These are phyloP conservation scores for Cladosporium sp. DNA, from an alignment of 2,329 filamentous ascomycete species.

Conservation along the genomic window DNA sequence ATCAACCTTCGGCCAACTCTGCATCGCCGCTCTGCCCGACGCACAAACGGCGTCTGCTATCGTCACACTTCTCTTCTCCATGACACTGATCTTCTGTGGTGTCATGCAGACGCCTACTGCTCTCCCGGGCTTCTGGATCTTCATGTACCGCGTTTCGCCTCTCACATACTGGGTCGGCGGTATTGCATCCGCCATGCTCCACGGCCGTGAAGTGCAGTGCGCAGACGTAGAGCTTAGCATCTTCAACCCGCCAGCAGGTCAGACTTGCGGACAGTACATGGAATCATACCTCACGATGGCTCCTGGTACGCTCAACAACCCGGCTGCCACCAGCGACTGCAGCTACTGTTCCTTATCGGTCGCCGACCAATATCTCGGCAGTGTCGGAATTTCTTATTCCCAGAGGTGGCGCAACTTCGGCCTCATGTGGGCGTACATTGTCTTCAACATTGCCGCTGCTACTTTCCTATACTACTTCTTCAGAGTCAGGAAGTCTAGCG, in stretches of 20 bases:
- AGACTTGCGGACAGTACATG: constrained; percentile 50
- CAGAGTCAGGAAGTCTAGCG: constrained; percentile 47
- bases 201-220: constrained; percentile 51
- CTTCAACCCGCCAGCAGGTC: constrained; percentile 43
- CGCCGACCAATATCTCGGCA: constrained; percentile 51
- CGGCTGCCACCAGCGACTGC: constrained; percentile 47
- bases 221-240: constrained; percentile 42
- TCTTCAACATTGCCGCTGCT: constrained; percentile 62
- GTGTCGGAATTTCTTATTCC: constrained; percentile 44
- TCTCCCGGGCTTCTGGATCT: constrained; percentile 73
- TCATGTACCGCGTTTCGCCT: constrained; percentile 70
- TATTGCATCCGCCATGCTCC: constrained; percentile 45
- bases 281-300: constrained; percentile 38
- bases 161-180: constrained; percentile 62
- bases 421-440: constrained; percentile 66
- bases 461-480: constrained; percentile 64
- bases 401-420: constrained; percentile 70
- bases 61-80: constrained; percentile 48
- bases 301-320: constrained; percentile 48
- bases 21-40: constrained; percentile 68
- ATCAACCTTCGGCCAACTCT: constrained; percentile 71
- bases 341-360: constrained; percentile 49
- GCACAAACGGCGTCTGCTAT: constrained; percentile 67
- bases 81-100: constrained; percentile 52
- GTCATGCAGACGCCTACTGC: constrained; percentile 60